Base-by-base conservation (phyloP, 192 early-diverging fungal species). In the Umbelopsis sp. region DNA sequence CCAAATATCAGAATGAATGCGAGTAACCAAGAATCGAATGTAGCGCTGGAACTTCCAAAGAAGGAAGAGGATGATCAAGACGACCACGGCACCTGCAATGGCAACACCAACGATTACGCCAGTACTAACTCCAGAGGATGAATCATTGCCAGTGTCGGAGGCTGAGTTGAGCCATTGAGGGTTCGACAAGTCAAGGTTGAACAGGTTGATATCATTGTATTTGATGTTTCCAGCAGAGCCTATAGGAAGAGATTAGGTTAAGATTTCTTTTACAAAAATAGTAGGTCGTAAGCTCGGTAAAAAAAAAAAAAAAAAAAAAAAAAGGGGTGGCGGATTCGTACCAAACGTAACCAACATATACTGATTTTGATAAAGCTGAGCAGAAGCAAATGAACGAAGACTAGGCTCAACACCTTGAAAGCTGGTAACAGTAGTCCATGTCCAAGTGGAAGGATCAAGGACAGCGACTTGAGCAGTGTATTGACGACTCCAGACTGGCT, bases 1-100 rank as follows among this genome's bases (percentile, higher is more conserved):
- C 76, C 76, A 78, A 31, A 78, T 78, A 29, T 78, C 76, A 47
- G 24, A 16, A 25, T 78, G 76, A 52, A 78, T 70, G n/a, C 76
- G 50, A 5, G 34, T 73, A 49, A 73, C 38, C 10, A 78, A 29
- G 71, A 72, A 78, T 16, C 59, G 29, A 47, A 78, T 34, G 50
- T 69, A 78, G 3, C 34, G 22, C 31, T 73, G 45, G 68, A 78
- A 78, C 29, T 62, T 51, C 71, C 71, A 78, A 21, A 78, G 54
- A 22, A 73, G 47, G 69, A 78, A 78, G 21, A 72, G 29, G 29
- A 73, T 32, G 50, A 78, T 78, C 59, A 56, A 45, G n/a, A 78
- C 9, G 4, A 78, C 29, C 16, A 70, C 65, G 32, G 43, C 71
- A 47, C 68, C 26, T 8, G 71, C 76, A 52, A 78, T 25, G 14